These are phyloP conservation scores for Lavandula angustifolia DNA, from an alignment of 257 asterid species.

Conservation along the genomic window DNA sequence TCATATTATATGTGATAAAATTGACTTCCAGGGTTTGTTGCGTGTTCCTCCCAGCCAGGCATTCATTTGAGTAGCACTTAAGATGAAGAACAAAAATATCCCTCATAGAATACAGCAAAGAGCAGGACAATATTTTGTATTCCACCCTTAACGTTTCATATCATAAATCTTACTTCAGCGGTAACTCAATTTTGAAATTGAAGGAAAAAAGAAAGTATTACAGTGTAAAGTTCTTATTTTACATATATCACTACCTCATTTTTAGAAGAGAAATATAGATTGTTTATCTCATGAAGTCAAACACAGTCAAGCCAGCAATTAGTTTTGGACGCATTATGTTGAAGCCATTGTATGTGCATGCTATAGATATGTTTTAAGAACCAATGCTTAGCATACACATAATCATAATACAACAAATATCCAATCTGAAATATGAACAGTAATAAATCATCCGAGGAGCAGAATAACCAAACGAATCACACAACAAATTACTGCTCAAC, in stretches of 20 bases:
- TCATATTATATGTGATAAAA: neutral
- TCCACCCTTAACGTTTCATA: neutral
- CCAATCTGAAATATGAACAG: neutral
- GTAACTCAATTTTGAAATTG: too few relatives aligned
- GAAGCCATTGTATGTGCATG: too few relatives aligned
- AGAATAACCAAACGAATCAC: neutral
- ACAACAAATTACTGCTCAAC: constrained; percentile 4
- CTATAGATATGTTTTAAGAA: neutral
- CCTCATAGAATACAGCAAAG: neutral
- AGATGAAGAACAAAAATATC: neutral
- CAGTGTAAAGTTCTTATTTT: too few relatives aligned
- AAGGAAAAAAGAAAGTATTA: too few relatives aligned
- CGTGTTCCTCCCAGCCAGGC: neutral
- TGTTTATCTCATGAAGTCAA: too few relatives aligned
- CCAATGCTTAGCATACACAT: neutral
- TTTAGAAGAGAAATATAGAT: too few relatives aligned
- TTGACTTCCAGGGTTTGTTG: neutral
- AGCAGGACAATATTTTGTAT: neutral
- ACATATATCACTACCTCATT: too few relatives aligned
- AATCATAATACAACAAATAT: neutral
- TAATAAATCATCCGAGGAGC: constrained; percentile 3
- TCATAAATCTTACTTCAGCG: too few relatives aligned
- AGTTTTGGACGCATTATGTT: too few relatives aligned
- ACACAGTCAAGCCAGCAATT: too few relatives aligned
- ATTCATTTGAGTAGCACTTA: neutral